Percentiles rank a stretch among this genome's conserved stretches.
phyloP scores from a whole-genome alignment of 148 eudicot genomes.

The Diospyros lotus region DNA sequence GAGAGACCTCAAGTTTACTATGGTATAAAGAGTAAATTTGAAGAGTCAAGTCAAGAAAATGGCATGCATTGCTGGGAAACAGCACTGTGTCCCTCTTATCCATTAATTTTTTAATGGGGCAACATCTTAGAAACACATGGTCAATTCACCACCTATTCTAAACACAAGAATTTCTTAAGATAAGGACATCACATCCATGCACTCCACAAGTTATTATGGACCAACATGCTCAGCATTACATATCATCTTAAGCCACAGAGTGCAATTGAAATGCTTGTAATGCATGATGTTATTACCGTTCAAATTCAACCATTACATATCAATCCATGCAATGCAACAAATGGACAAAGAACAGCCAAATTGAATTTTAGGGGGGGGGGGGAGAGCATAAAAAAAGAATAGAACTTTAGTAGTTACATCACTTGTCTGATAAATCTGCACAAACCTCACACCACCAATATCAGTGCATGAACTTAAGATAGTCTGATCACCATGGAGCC shows the following conservation, averaged over 20 bases:
- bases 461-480: conserved; percentile 86
- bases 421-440: background rate
- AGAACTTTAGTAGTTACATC: no score
- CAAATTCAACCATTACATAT: background rate
- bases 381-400: background rate
- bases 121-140: background rate
- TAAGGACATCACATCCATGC: background rate
- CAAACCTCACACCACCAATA: conserved; percentile 89
- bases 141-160: background rate
- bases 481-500: conserved; percentile 95
- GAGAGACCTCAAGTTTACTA: no score
- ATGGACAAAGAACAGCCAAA: background rate
- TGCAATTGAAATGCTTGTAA: background rate
- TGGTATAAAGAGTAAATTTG: no score
- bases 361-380: background rate
- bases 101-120: background rate
- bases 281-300: background rate
- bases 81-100: background rate
- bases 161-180: background rate
- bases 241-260: background rate
- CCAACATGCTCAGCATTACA: background rate
- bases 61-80: no score
- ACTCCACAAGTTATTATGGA: background rate
- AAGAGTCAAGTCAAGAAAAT: no score
- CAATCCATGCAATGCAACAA: background rate